These are phyloP conservation scores for Globisporangium recalcitrans DNA, from an alignment of 352 stramenopile genomes.

Conservation along the genomic window DNA sequence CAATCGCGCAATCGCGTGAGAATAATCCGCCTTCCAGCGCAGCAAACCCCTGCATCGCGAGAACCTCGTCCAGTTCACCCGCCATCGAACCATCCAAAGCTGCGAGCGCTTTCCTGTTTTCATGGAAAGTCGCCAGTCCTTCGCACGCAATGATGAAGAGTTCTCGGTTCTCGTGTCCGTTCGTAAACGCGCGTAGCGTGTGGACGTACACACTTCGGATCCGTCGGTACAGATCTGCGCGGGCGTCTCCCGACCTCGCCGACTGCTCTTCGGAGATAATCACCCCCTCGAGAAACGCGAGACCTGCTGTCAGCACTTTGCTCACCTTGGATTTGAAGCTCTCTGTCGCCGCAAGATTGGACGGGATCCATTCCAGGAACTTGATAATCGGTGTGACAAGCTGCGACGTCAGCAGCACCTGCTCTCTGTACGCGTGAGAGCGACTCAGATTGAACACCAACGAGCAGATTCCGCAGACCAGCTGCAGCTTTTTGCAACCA, in stretches of 20 bases:
- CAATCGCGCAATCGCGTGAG: slow-evolving; percentile 54
- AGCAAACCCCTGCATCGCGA: slow-evolving; percentile 17
- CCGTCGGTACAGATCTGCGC: slow-evolving; percentile 18
- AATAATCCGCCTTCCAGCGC: slow-evolving; percentile 37
- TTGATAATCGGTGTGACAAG: slow-evolving; percentile 6
- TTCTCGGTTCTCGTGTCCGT: slow-evolving; percentile 31
- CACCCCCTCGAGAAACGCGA: slow-evolving; percentile 51
- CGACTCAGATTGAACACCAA: slow-evolving; percentile 48
- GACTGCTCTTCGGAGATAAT: slow-evolving; percentile 29
- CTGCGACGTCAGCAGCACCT: slow-evolving; percentile 36
- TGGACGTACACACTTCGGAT: slow-evolving; percentile 30
- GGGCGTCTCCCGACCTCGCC: slow-evolving; percentile 12
- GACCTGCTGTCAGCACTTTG: slow-evolving; percentile 29
- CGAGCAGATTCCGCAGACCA: slow-evolving; percentile 43
- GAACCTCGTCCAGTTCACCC: slow-evolving; percentile 15
- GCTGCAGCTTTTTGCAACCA: slow-evolving; percentile 37
- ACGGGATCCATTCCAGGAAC: slow-evolving; percentile 36
- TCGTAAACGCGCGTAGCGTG: slow-evolving; percentile 31
- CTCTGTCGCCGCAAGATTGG: slow-evolving; percentile 27
- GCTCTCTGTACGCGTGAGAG: slow-evolving; percentile 30
- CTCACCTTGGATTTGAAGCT: slow-evolving; percentile 31
- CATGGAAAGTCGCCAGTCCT: slow-evolving; percentile 33
- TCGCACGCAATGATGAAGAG: slow-evolving; percentile 45
- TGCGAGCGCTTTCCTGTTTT: slow-evolving; percentile 23
- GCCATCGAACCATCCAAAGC: slow-evolving; percentile 27